A percentile compares a stretch with the other conserved stretches of the same genome.
Conservation (phyloP, 2,329 filamentous ascomycete species). For the Catunica adiposa region DNA sequence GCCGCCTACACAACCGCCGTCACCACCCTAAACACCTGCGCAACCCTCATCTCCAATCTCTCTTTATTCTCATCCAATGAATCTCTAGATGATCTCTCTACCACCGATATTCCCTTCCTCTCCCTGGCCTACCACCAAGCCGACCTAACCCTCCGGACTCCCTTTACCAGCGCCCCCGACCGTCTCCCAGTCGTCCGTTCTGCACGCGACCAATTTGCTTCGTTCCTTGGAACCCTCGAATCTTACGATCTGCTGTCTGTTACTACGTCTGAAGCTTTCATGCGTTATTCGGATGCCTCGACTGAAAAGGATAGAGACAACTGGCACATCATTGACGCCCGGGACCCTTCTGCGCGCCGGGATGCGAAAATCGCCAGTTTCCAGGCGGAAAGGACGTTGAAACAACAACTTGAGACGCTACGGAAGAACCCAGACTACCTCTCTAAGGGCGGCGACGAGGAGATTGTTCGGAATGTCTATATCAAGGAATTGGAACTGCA, state of each 20-base stretch:
- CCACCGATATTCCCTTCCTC: constrained; percentile 73
- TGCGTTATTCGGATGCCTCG: constrained; percentile 52
- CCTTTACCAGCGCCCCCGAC: constrained; percentile 33
- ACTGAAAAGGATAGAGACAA: constrained; percentile 28
- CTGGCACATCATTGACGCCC: constrained; percentile 54
- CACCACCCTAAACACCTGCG: constrained; percentile 55
- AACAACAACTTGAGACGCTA: constrained; percentile 55
- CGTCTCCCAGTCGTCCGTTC: constrained; percentile 45
- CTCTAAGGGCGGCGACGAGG: constrained; percentile 54
- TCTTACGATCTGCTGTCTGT: constrained; percentile 56
- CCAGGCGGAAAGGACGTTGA: constrained; percentile 70
- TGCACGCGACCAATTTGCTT: constrained; percentile 57
- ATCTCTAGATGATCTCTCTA: constrained; percentile 68
- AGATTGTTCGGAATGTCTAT: constrained; percentile 62
- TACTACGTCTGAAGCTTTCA: constrained; percentile 51
- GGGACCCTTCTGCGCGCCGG: constrained; percentile 48
- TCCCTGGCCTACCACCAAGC: constrained; percentile 63
- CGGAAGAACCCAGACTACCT: constrained; percentile 32
- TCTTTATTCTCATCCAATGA: constrained; percentile 88
- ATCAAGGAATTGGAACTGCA: constrained; percentile 58
- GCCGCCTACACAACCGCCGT: constrained; percentile 52
- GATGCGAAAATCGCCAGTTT: constrained; percentile 77
- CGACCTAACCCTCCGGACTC: constrained; percentile 57
- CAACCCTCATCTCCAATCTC: constrained; percentile 49
- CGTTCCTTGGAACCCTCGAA: constrained; percentile 61